Evolutionary conservation across 306 rosid genomes (phyloP), one percentile per base, ranked within the genome.

Genomic region (Cotoneaster glaucophyllus): DNA sequence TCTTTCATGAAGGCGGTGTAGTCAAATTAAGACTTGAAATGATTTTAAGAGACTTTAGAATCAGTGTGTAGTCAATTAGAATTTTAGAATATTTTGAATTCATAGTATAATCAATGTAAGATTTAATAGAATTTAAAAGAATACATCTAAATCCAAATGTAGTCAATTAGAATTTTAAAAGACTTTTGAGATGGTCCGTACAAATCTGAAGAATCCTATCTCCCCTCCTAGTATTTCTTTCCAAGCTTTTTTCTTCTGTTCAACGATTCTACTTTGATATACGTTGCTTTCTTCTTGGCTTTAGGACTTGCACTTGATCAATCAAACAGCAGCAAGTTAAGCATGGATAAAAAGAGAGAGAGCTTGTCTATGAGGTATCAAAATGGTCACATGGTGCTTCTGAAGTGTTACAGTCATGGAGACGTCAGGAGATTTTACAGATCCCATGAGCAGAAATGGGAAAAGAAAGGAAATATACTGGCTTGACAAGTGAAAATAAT

Each of bases 401-500:
- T 21, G 97, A 95, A 78, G 73, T 84, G 77, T 87, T 95, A 52
- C 99, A 92, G 84, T 83, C 97, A 48, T 95, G 99, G 97, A 95
- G 97, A 77, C 99, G 97, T 67, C 99, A 92, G 82, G 97, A 95
- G 74, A 92, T 95, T 82, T 80, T 95, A 62, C 97, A 95, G 80
- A 86, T 95, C 77, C 81, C 92, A 71, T 95, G 99, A 82, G 96
- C 90, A 48, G 99, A 95, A 86, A 88, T 95, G 99, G 99, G 99
- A 62, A 95, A 95, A 82, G 99, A 95, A 82, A 95, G 99, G 83
- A 95, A 95, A 84, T 95, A 95, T 74, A 95, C 99, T 57, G 99
- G 99, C 53, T 74, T 95, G 82, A 95, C 99, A 21, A 88, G 62
- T 92, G 82, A 95, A 95, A 81, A 95, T 95, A 68, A 90, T 95